phyloP scores from a whole-genome alignment of 495 filamentous ascomycete genomes.

The Talaromyces borbonicus region DNA sequence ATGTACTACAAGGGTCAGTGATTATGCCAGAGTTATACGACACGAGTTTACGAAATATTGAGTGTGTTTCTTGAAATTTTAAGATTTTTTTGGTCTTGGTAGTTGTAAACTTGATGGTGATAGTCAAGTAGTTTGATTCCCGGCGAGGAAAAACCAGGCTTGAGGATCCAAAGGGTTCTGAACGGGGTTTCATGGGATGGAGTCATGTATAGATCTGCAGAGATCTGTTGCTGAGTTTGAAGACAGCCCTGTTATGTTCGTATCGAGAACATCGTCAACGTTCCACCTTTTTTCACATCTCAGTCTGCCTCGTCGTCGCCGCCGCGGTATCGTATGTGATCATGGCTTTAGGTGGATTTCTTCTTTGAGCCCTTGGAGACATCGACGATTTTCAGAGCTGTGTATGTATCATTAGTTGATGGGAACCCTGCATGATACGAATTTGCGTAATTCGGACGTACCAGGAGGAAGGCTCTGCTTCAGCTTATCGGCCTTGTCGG shows the following conservation, averaged over 20 bases:
- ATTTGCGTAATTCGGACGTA: conserved; percentile 38
- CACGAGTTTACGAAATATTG: too few relatives aligned
- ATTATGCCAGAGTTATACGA: too few relatives aligned
- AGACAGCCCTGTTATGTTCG: too few relatives aligned
- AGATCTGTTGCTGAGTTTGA: too few relatives aligned
- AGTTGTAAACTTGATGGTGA: background rate
- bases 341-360: conserved; percentile 26
- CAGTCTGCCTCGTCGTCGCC: background rate
- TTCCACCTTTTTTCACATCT: background rate
- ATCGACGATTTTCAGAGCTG: conserved; percentile 67
- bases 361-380: conserved; percentile 67
- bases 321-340: background rate
- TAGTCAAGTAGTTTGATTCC: too few relatives aligned
- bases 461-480: conserved; percentile 96
- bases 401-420: conserved; percentile 3
- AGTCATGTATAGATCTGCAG: too few relatives aligned
- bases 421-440: background rate
- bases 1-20: conserved; percentile 23
- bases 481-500: conserved; percentile 99
- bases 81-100: background rate
- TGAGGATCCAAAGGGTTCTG: too few relatives aligned
- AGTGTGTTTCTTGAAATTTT: background rate
- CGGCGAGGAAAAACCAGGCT: too few relatives aligned
- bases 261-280: too few relatives aligned
- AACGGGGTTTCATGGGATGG: too few relatives aligned